These are phyloP conservation scores for Sinapis alba DNA, from an alignment of 441 rosid genomes.

Conservation along the genomic window DNA sequence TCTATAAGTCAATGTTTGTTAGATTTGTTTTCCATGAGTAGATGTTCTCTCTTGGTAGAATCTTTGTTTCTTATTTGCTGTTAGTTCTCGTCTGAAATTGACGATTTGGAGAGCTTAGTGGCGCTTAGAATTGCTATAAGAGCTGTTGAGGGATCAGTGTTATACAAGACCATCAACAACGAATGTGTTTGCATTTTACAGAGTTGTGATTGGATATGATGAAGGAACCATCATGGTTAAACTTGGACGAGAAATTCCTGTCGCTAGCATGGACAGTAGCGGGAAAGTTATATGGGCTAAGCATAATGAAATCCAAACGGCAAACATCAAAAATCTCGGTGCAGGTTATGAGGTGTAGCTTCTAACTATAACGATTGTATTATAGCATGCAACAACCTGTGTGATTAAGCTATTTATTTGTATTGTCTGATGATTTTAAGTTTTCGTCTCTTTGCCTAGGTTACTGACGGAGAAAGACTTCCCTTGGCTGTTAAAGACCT, in stretches of 20 bases:
- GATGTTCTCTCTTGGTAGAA: conserved; percentile 3
- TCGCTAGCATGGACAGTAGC: conserved; percentile 96
- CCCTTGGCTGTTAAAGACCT: neutral
- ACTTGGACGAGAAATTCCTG: conserved; percentile 96
- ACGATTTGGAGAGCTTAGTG: neutral
- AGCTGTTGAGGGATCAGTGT: neutral
- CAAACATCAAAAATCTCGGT: conserved; percentile 94
- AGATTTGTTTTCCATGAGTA: conserved; percentile 1
- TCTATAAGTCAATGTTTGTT: neutral
- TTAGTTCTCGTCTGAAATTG: neutral
- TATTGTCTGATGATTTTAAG: neutral
- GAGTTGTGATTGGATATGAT: conserved; percentile 92
- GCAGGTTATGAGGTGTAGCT: conserved; percentile 82
- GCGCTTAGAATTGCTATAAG: neutral
- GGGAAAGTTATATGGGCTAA: conserved; percentile 99
- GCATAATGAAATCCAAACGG: conserved; percentile 98
- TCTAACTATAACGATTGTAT: conserved; percentile 14
- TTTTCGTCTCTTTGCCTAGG: neutral
- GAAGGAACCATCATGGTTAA: conserved; percentile 99
- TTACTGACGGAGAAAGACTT: neutral
- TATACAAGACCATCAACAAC: neutral
- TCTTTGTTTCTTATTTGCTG: neutral
- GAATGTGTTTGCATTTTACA: conserved; percentile 21
- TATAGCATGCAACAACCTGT: neutral
- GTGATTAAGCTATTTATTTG: neutral